Percentiles rank a stretch among this genome's conserved stretches.
Evolutionary conservation across 2,329 filamentous ascomycete species (phyloP).

Genomic region (Pestalotiopsis sp.): DNA sequence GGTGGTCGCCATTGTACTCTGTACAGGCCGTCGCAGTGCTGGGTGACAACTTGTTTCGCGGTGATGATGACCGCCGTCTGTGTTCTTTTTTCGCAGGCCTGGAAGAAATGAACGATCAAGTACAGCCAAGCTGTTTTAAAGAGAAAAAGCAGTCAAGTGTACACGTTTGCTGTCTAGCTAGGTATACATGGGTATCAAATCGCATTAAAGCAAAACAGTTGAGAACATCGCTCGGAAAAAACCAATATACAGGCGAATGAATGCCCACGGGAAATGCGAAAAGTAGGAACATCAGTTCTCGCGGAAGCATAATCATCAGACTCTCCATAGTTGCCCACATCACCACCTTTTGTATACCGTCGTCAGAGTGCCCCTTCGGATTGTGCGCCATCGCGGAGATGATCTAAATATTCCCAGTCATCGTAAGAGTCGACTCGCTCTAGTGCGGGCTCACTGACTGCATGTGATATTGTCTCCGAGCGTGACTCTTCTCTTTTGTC

Average conservation of each 20-base stretch:
- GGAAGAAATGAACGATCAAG: too few species aligned
- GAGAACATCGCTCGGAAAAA: not conserved
- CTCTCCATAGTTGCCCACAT: not conserved
- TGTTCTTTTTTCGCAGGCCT: too few species aligned
- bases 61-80: too few species aligned
- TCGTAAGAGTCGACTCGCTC: not conserved
- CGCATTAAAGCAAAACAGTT: not conserved
- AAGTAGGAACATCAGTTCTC: not conserved
- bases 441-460: not conserved
- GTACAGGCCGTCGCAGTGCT: not conserved
- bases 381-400: not conserved
- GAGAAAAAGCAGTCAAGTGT: too few species aligned
- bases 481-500: not conserved
- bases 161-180: not conserved
- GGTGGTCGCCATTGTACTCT: not conserved
- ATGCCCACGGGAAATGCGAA: not conserved
- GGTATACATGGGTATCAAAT: not conserved
- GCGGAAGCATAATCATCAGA: too few species aligned
- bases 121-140: too few species aligned
- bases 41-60: too few species aligned
- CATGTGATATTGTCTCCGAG: not conserved
- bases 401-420: not conserved
- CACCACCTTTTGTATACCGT: rapidly evolving
- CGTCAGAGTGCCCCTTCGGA: not conserved
- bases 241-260: not conserved